Percentiles rank a stretch among this genome's conserved stretches.
Evolutionary conservation across 2,329 filamentous ascomycete genomes (phyloP).

Genomic region (Aspergillus felis): DNA sequence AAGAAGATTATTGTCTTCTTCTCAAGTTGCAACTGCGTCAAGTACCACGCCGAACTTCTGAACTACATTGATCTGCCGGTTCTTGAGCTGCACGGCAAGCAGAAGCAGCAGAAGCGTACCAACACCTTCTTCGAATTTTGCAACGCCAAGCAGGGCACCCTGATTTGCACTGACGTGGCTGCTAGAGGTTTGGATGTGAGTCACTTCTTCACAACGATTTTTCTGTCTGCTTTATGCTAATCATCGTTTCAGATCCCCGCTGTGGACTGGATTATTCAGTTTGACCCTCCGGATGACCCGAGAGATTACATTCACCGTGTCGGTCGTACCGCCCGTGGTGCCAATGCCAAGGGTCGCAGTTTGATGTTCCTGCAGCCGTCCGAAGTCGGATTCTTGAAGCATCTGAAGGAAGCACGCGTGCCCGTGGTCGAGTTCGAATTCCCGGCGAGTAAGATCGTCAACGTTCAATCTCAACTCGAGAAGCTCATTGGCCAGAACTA

Average conservation of each 20-base stretch:
- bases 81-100: conserved; percentile 84
- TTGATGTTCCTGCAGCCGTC: conserved; percentile 90
- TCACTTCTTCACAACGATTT: conserved; percentile 6
- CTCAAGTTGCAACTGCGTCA: conserved; percentile 86
- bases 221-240: conserved; percentile 15
- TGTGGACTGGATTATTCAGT: conserved; percentile 95
- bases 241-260: conserved; percentile 64
- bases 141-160: conserved; percentile 75
- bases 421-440: conserved; percentile 97
- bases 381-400: conserved; percentile 87
- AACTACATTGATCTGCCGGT: conserved; percentile 97
- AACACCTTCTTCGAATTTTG: conserved; percentile 98
- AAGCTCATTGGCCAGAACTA: conserved; percentile 94
- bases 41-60: conserved; percentile 90
- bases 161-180: conserved; percentile 96
- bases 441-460: conserved; percentile 84
- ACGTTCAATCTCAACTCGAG: conserved; percentile 86
- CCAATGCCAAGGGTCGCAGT: conserved; percentile 77
- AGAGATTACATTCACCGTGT: conserved; percentile 94
- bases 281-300: conserved; percentile 88
- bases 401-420: conserved; percentile 86
- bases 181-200: conserved; percentile 83
- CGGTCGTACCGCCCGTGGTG: conserved; percentile 84
- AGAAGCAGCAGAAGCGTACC: conserved; percentile 98
- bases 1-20: conserved; percentile 99